Evolutionary conservation across 331 rosid species (phyloP).

Genomic region (Phaseolus coccineus): DNA sequence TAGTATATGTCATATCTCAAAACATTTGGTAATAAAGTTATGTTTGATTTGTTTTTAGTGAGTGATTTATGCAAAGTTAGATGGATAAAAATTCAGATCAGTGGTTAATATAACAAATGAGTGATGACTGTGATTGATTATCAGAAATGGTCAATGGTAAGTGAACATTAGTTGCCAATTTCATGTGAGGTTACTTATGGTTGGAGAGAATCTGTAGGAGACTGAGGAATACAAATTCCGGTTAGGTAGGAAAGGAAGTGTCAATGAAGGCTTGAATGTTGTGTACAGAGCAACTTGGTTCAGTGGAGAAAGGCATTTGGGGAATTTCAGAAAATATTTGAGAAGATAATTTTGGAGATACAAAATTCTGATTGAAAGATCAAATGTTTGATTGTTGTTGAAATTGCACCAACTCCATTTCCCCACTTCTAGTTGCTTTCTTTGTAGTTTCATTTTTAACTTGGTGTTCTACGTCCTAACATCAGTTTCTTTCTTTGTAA

Average conservation of each 20-base stretch:
- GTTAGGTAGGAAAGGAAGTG: conserved; percentile 30
- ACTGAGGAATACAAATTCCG: conserved; percentile 10
- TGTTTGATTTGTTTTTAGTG: conserved; percentile 6
- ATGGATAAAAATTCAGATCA: background rate
- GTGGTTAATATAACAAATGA: conserved; percentile 27
- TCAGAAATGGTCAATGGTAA: conserved; percentile 14
- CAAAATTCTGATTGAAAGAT: conserved; percentile 14
- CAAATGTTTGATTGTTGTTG: conserved; percentile 20
- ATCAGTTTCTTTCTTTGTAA: conserved; percentile 36
- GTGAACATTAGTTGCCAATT: conserved; percentile 18
- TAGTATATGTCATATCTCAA: conserved; percentile 8
- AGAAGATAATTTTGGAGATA: conserved; percentile 24
- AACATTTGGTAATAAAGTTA: conserved; percentile 3
- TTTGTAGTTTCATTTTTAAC: conserved; percentile 23
- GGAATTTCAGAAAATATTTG: conserved; percentile 14
- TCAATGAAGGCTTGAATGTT: conserved; percentile 18
- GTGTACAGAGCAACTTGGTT: background rate
- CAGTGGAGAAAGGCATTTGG: conserved; percentile 23
- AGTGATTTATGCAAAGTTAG: conserved; percentile 37
- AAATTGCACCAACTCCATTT: conserved; percentile 23
- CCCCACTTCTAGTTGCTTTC: conserved; percentile 17
- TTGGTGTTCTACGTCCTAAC: conserved; percentile 31
- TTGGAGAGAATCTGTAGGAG: conserved; percentile 36
- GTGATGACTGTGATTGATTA: conserved; percentile 12
- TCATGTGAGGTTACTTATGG: conserved; percentile 26